Conservation (phyloP, 1,139 yeast genomes). For the Saccharomyces hybrid region DNA sequence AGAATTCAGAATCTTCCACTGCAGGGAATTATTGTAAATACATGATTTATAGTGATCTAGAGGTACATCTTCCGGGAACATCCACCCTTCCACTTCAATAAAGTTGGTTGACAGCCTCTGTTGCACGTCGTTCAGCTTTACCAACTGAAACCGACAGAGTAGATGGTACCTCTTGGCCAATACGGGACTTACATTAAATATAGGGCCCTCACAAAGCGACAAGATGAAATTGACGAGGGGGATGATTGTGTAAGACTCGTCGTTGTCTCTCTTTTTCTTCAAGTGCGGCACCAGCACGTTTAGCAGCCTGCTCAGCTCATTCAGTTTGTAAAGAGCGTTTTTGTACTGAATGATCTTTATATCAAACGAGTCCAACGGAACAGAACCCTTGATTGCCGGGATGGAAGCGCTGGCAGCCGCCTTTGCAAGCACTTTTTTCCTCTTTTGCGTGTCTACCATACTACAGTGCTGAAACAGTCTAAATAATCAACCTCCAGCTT, state of each 20-base stretch:
- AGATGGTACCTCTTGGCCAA: conserved; percentile 23
- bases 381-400: conserved; percentile 15
- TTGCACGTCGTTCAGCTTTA: conserved; percentile 20
- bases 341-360: conserved; percentile 26
- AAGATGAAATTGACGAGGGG: conserved; percentile 27
- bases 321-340: conserved; percentile 21
- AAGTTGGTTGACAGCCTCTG: conserved; percentile 10
- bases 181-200: conserved; percentile 24
- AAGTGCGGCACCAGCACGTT: conserved; percentile 19
- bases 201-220: conserved; percentile 26
- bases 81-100: neutral
- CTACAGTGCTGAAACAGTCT: neutral
- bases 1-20: conserved; percentile 21
- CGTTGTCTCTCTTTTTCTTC: conserved; percentile 8
- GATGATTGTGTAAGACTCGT: conserved; percentile 17
- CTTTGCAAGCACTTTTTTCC: conserved; percentile 20
- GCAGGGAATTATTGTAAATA: conserved; percentile 23
- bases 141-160: conserved; percentile 21
- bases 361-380: conserved; percentile 22
- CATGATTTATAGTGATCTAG: conserved; percentile 12
- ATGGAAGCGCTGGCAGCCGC: conserved; percentile 26
- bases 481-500: neutral
- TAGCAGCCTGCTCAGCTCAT: conserved; percentile 20
- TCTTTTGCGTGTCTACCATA: neutral
- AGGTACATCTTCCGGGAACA: conserved; percentile 11